Evolutionary conservation across 352 stramenopile genomes (phyloP).

Genomic region (Globisporangium yorkense): DNA sequence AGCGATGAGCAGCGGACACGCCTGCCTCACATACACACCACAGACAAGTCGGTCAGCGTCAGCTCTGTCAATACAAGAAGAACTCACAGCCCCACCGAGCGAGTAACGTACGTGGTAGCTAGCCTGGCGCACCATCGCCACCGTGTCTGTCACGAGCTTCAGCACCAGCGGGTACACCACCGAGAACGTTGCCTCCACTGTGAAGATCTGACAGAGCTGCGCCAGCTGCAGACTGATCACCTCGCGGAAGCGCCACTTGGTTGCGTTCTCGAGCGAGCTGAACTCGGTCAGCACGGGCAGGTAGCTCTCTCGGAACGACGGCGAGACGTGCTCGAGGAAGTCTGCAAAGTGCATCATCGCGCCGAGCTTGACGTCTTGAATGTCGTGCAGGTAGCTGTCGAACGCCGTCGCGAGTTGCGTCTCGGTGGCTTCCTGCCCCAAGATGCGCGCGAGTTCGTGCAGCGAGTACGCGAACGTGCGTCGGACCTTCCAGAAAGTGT

Average conservation of each 20-base stretch:
- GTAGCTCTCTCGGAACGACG: constrained; percentile 71
- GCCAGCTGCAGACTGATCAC: constrained; percentile 70
- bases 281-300: constrained; percentile 71
- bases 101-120: constrained; percentile 42
- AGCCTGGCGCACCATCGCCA: constrained; percentile 64
- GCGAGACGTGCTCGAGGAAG: constrained; percentile 72
- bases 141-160: constrained; percentile 69
- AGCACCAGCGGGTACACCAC: constrained; percentile 74
- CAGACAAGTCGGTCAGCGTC: background rate
- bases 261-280: constrained; percentile 54
- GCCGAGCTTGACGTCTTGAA: constrained; percentile 76
- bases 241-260: constrained; percentile 83
- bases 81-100: background rate
- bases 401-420: constrained; percentile 76
- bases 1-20: constrained; percentile 57
- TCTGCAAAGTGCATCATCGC: constrained; percentile 83
- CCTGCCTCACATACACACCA: constrained; percentile 20
- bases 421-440: constrained; percentile 79
- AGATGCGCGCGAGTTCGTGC: constrained; percentile 81
- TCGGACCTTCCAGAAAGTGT: constrained; percentile 87
- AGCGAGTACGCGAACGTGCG: constrained; percentile 91
- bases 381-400: constrained; percentile 78
- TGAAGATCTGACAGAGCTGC: constrained; percentile 69
- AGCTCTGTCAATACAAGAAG: background rate
- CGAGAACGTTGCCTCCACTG: constrained; percentile 56